A percentile compares a stretch with the other conserved stretches of the same genome.
Evolutionary conservation across 1,284 basidiomycete genomes (phyloP).

Genomic region (Bjerkandera adusta): DNA sequence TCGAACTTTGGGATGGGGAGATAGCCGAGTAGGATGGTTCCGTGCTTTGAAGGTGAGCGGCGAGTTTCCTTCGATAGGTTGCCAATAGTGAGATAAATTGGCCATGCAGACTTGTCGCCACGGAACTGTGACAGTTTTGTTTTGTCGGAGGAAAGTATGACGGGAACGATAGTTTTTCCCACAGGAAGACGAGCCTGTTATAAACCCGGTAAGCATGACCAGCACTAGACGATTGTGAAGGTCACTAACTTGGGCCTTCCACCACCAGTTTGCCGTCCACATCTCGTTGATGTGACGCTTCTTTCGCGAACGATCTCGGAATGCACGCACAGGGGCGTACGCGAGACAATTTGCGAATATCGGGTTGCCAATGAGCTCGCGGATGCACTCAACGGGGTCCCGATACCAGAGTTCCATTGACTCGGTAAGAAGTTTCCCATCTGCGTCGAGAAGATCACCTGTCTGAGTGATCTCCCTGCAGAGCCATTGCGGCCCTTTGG

Average conservation of each 20-base stretch:
- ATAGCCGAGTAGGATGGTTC: conserved; percentile 23
- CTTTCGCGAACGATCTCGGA: conserved; percentile 9
- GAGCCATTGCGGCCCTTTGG: conserved; percentile 18
- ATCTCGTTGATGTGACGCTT: conserved; percentile 18
- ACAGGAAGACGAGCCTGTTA: conserved; percentile 11
- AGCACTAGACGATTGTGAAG: neutral
- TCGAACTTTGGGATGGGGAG: conserved; percentile 18
- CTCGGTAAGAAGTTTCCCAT: conserved; percentile 8
- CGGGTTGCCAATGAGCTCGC: conserved; percentile 29
- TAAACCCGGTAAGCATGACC: neutral
- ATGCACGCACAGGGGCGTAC: conserved; percentile 26
- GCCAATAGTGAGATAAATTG: conserved; percentile 24
- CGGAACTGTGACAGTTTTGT: conserved; percentile 19
- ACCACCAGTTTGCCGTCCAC: conserved; percentile 26
- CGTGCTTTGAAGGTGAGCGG: conserved; percentile 17
- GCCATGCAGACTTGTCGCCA: conserved; percentile 25
- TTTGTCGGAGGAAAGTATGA: conserved; percentile 23
- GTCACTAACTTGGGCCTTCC: conserved; percentile 9
- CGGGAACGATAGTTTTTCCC: conserved; percentile 16
- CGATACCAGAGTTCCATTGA: conserved; percentile 29
- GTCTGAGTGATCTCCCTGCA: neutral
- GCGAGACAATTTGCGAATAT: conserved; percentile 21
- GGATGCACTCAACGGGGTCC: conserved; percentile 27
- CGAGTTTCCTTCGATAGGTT: conserved; percentile 21
- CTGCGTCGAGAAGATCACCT: neutral